Conservation (phyloP, 2,329 filamentous ascomycete species). For the Ceratocystis papillata region DNA sequence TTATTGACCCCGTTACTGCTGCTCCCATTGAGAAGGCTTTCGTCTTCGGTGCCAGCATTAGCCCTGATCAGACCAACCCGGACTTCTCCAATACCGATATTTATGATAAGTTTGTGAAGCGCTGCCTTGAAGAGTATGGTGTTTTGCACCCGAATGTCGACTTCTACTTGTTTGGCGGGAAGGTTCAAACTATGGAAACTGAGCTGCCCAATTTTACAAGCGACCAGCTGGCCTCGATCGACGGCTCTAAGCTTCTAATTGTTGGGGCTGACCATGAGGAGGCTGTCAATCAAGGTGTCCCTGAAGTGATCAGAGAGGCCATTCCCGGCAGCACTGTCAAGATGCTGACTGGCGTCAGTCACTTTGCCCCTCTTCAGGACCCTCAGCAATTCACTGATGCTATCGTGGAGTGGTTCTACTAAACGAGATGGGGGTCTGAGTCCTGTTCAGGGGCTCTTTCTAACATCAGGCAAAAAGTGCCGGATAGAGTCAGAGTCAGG, state of each 20-base stretch:
- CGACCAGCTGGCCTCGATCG: constrained; percentile 29
- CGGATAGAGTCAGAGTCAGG: not conserved
- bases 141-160: constrained; percentile 31
- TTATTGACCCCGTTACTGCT: constrained; percentile 30
- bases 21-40: constrained; percentile 34
- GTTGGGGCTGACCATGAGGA: constrained; percentile 32
- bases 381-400: constrained; percentile 32
- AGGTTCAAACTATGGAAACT: constrained; percentile 33
- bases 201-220: constrained; percentile 32
- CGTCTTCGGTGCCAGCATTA: constrained; percentile 32
- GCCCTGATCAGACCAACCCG: constrained; percentile 31
- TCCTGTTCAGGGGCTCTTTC: not conserved
- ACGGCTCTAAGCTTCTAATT: constrained; percentile 30
- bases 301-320: constrained; percentile 30
- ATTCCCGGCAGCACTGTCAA: constrained; percentile 33
- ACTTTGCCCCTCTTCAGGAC: constrained; percentile 37
- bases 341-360: constrained; percentile 34
- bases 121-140: constrained; percentile 33
- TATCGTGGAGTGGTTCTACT: constrained; percentile 29
- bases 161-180: constrained; percentile 33
- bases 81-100: constrained; percentile 31
- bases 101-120: constrained; percentile 31
- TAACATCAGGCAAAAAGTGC: not conserved
- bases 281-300: constrained; percentile 34
- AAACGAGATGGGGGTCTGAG: constrained; percentile 1